phyloP scores from a whole-genome alignment of 306 rosid species.

The Abrus precatorius region DNA sequence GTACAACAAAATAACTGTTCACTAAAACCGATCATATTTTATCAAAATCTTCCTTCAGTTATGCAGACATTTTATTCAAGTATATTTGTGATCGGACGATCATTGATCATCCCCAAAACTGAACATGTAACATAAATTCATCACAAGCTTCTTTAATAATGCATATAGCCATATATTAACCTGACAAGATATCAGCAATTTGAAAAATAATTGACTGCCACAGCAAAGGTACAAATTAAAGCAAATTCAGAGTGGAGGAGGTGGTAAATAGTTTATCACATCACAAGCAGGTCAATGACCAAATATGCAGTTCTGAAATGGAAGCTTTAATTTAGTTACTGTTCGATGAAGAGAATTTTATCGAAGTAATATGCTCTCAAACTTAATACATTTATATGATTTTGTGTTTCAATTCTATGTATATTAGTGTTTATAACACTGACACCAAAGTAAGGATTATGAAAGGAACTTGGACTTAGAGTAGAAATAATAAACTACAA shows the following conservation, averaged over 20 bases:
- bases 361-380: background rate
- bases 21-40: background rate
- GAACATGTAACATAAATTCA: slow-evolving; percentile 3
- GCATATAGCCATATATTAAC: background rate
- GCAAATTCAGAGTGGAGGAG: background rate
- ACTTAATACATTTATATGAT: slow-evolving; percentile 3
- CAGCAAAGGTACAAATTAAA: background rate
- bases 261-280: background rate
- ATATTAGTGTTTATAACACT: background rate
- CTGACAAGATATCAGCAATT: slow-evolving; percentile 6
- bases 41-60: background rate
- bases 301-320: slow-evolving; percentile 3
- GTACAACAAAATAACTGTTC: slow-evolving; percentile 8
- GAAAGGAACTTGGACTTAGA: background rate
- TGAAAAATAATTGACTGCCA: background rate
- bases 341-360: background rate
- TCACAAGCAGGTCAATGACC: background rate
- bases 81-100: background rate
- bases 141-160: slow-evolving; percentile 4
- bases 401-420: background rate
- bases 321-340: background rate
- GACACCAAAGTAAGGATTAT: background rate
- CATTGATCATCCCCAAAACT: background rate
- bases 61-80: background rate
- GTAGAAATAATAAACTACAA: background rate